Base-by-base conservation (phyloP, 306 rosid genomes). In the Canavalia gladiata region DNA sequence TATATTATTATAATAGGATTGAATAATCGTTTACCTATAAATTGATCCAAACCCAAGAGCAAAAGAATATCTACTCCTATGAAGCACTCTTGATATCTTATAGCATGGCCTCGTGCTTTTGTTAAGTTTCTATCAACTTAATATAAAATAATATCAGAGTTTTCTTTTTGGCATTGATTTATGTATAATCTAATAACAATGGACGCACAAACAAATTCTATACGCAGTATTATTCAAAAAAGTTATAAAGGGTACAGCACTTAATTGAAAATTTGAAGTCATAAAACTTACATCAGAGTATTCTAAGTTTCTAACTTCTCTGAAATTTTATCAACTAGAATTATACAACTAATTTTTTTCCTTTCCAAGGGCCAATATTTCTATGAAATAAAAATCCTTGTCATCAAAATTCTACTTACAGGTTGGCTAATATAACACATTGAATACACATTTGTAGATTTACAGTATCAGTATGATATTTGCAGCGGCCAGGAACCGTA, bases 351-450 rank as follows among this genome's bases (percentile, higher is more conserved):
- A 28, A 54, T 63, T 55, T 0, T 18, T 72, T 80, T 57, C 34
- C 75, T 39, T 70, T 70, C 25, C 67, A 43, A 35, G 45, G 54
- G 54, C 6, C 73, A 47, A 46, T 50, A 42, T 76, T 57, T 52
- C 49, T 45, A 70, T 46, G 75, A 42, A 77, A 77, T 31, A 42
- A 71, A 52, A 51, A 72, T 60, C 75, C 37, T 37, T 67, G 8
- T 54, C 45, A 46, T 62, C 84, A 81, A 87, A 87, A 81, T 77
- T 73, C 72, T 87, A 87, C 90, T 81, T 81, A 84, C 87, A 87
- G 57, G 25, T 72, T 72, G 81, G 73, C 31, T 52, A 47, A 31
- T 65, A 81, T 42, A 41, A 52, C 68, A 60, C 13, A 73, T 59
- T 46, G 76, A 84, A 77, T 84, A 80, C 82, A 59, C 56, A 77